A percentile compares a stretch with the other conserved stretches of the same genome.
Evolutionary conservation across 331 rosid genomes (phyloP).

Genomic region (Malus hybrid): DNA sequence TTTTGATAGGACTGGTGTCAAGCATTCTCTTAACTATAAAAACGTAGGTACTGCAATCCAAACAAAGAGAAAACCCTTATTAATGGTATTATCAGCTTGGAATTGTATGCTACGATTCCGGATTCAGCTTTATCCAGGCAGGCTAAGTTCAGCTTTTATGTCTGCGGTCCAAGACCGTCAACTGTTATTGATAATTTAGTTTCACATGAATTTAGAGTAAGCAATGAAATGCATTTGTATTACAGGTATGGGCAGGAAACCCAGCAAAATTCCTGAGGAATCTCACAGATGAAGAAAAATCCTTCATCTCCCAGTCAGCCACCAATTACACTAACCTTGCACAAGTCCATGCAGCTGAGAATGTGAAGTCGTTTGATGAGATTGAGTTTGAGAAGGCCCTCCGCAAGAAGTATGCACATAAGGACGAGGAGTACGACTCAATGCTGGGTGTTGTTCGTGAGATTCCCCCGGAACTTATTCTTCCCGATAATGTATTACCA

Average conservation of each 20-base stretch:
- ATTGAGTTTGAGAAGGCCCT: slow-evolving; percentile 80
- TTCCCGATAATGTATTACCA: slow-evolving; percentile 74
- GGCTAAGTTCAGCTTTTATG: not conserved
- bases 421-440: slow-evolving; percentile 87
- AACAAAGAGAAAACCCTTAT: not conserved
- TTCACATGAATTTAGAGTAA: not conserved
- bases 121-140: not conserved
- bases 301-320: slow-evolving; percentile 69
- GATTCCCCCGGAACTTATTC: slow-evolving; percentile 80
- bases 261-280: slow-evolving; percentile 77
- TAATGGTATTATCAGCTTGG: not conserved
- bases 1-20: not conserved
- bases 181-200: not conserved
- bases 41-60: not conserved
- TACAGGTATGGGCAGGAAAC: slow-evolving; percentile 81
- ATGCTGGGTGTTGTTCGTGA: slow-evolving; percentile 89
- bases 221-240: slow-evolving; percentile 5
- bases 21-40: not conserved
- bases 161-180: not conserved
- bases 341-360: slow-evolving; percentile 82
- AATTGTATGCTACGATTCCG: not conserved
- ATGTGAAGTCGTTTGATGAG: slow-evolving; percentile 64
- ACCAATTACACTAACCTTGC: slow-evolving; percentile 71
- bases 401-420: slow-evolving; percentile 72
- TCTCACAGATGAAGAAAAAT: slow-evolving; percentile 63